These are phyloP conservation scores for Tulasnella sp. DNA, from an alignment of 768 basidiomycete genomes.

Conservation along the genomic window DNA sequence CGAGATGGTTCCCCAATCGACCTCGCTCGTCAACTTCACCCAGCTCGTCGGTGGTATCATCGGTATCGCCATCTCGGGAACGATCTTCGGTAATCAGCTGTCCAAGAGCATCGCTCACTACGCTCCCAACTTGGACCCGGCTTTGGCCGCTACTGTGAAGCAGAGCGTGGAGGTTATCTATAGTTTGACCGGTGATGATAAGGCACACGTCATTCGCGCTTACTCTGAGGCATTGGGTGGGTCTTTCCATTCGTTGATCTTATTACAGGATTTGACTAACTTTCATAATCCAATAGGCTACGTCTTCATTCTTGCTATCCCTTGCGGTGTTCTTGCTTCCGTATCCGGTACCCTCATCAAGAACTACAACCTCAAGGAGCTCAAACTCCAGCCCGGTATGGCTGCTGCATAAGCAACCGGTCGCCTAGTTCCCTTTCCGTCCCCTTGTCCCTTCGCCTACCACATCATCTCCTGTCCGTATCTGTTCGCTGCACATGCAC, in stretches of 20 bases:
- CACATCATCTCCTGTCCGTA: no score
- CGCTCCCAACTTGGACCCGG: no score
- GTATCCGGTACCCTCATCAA: conserved; percentile 39
- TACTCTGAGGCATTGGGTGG: conserved; percentile 36
- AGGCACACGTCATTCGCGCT: conserved; percentile 35
- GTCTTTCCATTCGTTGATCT: background rate
- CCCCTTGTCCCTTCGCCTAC: no score
- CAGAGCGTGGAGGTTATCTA: conserved; percentile 42
- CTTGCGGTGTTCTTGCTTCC: conserved; percentile 20
- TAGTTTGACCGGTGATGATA: conserved; percentile 39
- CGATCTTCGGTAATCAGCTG: conserved; percentile 40
- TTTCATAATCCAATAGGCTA: background rate
- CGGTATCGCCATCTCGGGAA: conserved; percentile 29
- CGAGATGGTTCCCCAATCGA: conserved; percentile 32
- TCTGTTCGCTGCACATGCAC: no score
- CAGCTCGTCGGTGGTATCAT: conserved; percentile 30
- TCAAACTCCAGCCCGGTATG: conserved; percentile 29
- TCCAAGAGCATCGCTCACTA: conserved; percentile 40
- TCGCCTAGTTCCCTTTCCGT: no score
- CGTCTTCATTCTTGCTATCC: no score
- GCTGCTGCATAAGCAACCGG: conserved; percentile 14
- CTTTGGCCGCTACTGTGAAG: conserved; percentile 39
- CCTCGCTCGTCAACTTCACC: conserved; percentile 35
- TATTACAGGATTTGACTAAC: background rate
- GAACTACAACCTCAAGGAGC: conserved; percentile 44